Base-by-base conservation (phyloP, 2,329 filamentous ascomycete genomes). In the Aureobasidium uvarum region DNA sequence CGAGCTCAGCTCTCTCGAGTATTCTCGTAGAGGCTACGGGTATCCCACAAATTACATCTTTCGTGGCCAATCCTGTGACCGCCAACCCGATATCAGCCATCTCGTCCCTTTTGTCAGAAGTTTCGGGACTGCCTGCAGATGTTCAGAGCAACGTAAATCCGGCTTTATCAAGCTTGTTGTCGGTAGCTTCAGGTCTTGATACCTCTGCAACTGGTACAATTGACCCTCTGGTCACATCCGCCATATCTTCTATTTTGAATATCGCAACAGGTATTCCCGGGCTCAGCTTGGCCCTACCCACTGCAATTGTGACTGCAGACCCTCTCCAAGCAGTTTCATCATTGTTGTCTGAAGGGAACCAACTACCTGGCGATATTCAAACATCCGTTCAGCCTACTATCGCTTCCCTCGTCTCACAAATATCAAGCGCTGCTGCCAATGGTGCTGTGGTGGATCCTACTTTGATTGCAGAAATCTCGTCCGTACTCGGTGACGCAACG, bases 291-390 rank as follows among this genome's bases (percentile, higher is more conserved):
- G 18, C 16, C 2, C 5, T 46, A 18, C 38, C 56, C 13, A 25
- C 41, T 14, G 28, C 56, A 16, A 7, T 39, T 5, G 38, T 31
- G 2, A 23, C 23, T n/a, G 56, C 39, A n/a, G 43, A 60, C 14
- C 56, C 56, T 4, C 5, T 48, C 6, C 31, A 33, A 11, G 25
- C 11, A 48, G 43, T 60, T 13, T 60, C 56, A 1, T 48, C 56
- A 3, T 20, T 60, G 16, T 25, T 60, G 14, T 38, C 56, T 18
- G 16, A 60, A 25, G 56, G 31, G 11, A 46, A 41, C 8, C 41
- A 60, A 20, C 43, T 60, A 14, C 56, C 56, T 25, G 25, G 39
- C 2, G 54, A 58, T 14, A 45, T 58, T 33, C 38, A 58, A 25
- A 60, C 43, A 10, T 38, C 43, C 0, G 16, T 46, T 11, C 43